Evolutionary conservation across 345 rosid species (phyloP), one percentile per base, ranked within the genome.

Genomic region (Balakata baccata): DNA sequence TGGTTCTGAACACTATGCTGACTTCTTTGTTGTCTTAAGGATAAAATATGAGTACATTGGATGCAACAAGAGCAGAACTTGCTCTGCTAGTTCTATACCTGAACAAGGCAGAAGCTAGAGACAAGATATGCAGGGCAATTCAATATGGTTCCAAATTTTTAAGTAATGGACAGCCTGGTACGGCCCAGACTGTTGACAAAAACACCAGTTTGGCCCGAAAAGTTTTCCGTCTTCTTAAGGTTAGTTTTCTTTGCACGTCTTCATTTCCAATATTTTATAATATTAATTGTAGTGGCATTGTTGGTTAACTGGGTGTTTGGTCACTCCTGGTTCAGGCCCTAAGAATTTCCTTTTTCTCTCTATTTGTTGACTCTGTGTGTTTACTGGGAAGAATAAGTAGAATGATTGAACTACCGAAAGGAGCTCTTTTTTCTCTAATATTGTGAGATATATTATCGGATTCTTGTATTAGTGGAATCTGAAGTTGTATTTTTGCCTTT

Each of bases 21-120:
- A 67, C 18, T 71, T 41, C 68, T 64, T 0, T 56, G 81, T 68
- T 74, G 4, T 72, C 10, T 66, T 78, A 25, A 66, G 50, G 79
- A 62, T 74, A 85, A 76, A 81, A 75, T 45, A 93, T 96, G 99
- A 90, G 86, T 78, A 83, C 95, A 0, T 77, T 96, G 78, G 96
- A 93, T 77, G 89, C 80, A 9, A 74, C 94, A 5, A 90, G 99
- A 83, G 92, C 95, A 0, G 97, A 96, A 78, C 95, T 96, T 80
- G 95, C 84, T 71, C 95, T 91, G 61, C 68, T 89, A 16, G 95
- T 96, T 63, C 75, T 96, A 41, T 96, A 89, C 82, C 86, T 96
- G 87, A 93, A 90, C 78, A 93, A 93, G 86, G 98, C 96, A 78
- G 99, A 93, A 79, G 97, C 99, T 72, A 88, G 99, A 83, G 99